A percentile compares a stretch with the other conserved stretches of the same genome.
phyloP scores from a whole-genome alignment of 2,329 filamentous ascomycete genomes.

The Colletotrichum melonis region DNA sequence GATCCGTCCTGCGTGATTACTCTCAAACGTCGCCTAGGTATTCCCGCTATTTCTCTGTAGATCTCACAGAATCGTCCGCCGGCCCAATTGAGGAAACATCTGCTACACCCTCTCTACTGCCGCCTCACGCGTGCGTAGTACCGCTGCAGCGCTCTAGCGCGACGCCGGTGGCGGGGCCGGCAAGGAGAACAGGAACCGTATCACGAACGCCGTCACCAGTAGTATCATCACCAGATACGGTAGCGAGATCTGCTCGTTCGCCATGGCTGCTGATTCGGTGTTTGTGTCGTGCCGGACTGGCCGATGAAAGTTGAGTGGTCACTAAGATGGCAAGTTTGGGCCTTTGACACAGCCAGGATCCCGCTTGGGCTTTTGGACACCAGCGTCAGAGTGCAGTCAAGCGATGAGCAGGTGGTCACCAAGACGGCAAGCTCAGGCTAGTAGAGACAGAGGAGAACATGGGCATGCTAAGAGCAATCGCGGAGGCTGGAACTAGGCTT shows the following conservation, averaged over 20 bases:
- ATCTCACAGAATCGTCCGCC: slow-evolving; percentile 91
- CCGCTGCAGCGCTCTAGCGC: slow-evolving; percentile 52
- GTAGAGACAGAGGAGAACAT: too few relatives aligned
- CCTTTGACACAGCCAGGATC: too few relatives aligned
- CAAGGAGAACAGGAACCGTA: slow-evolving; percentile 86
- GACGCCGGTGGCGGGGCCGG: slow-evolving; percentile 41
- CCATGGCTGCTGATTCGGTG: slow-evolving; percentile 54
- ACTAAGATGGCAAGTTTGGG: too few relatives aligned
- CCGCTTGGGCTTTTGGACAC: too few relatives aligned
- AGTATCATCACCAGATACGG: slow-evolving; percentile 87
- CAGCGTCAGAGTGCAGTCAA: too few relatives aligned
- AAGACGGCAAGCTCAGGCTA: too few relatives aligned
- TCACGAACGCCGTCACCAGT: slow-evolving; percentile 81
- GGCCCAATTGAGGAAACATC: slow-evolving; percentile 92
- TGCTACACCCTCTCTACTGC: slow-evolving; percentile 88
- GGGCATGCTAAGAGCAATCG: too few relatives aligned
- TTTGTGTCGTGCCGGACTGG: slow-evolving; percentile 12
- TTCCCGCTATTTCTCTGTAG: slow-evolving; percentile 90
- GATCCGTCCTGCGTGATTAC: slow-evolving; percentile 75
- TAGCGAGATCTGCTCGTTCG: slow-evolving; percentile 81
- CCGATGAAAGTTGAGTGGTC: neutral
- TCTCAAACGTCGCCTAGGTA: slow-evolving; percentile 86
- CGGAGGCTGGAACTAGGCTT: too few relatives aligned
- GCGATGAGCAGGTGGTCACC: too few relatives aligned
- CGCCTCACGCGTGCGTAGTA: slow-evolving; percentile 68